phyloP scores from a whole-genome alignment of 768 basidiomycete genomes.

The Leccinellum rugosiceps region DNA sequence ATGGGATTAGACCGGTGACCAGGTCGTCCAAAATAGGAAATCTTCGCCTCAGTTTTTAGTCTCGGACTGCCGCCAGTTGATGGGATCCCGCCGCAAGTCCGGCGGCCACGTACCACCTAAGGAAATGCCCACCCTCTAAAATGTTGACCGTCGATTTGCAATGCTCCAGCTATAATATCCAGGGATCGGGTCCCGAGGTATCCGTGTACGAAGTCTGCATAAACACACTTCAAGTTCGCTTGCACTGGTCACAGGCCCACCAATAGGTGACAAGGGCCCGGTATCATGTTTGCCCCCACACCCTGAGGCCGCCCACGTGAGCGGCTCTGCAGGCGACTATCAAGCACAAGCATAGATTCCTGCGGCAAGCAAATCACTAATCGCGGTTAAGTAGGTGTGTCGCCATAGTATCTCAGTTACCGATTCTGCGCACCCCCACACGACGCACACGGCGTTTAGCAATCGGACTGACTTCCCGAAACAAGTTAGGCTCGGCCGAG shows the following conservation, averaged over 20 bases:
- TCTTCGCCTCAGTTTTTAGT: too few species aligned
- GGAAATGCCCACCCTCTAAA: not conserved
- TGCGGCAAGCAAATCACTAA: too few species aligned
- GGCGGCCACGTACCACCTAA: not conserved
- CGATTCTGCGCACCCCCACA: not conserved
- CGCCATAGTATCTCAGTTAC: conserved; percentile 4
- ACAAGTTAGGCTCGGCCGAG: not conserved
- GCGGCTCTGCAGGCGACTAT: too few species aligned
- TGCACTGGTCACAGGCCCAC: too few species aligned
- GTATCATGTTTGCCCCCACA: too few species aligned
- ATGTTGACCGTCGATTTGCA: not conserved
- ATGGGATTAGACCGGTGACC: not conserved
- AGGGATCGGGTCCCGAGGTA: not conserved
- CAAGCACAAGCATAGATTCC: too few species aligned
- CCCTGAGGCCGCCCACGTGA: too few species aligned
- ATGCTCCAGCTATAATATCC: not conserved
- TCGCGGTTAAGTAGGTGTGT: not conserved
- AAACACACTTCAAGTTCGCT: not conserved
- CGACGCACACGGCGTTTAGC: not conserved
- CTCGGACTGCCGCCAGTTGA: too few species aligned
- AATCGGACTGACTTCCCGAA: not conserved
- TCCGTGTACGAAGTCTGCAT: not conserved
- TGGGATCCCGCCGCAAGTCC: too few species aligned
- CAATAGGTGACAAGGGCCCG: too few species aligned
- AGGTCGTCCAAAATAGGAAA: too few species aligned